Conservation (phyloP, 805 yeast genomes). For the Helenozyma baotianmanensis region DNA sequence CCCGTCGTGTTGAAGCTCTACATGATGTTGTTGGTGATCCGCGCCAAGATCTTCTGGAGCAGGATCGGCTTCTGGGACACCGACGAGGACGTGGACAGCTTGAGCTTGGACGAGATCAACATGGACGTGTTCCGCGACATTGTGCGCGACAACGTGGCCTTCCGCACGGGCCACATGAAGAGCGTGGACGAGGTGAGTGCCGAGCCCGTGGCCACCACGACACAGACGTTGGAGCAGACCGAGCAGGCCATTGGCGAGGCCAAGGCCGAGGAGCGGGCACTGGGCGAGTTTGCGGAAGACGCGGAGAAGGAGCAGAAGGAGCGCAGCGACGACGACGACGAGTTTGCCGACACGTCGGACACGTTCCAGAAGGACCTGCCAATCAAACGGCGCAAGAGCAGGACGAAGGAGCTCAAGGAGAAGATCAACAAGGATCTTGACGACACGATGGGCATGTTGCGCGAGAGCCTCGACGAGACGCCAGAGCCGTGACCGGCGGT, state of each 20-base stretch:
- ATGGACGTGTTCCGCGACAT: constrained; percentile 8
- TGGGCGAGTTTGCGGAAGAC: background rate
- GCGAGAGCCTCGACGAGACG: constrained; percentile 30
- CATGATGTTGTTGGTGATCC: constrained; percentile 46
- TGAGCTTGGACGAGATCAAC: constrained; percentile 12
- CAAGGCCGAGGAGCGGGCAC: constrained; percentile 1
- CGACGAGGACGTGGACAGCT: constrained; percentile 29
- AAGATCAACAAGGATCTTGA: constrained; percentile 33
- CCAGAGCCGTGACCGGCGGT: no score
- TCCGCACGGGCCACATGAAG: constrained; percentile 1
- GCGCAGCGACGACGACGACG: constrained; percentile 7
- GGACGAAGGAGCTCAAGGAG: constrained; percentile 29
- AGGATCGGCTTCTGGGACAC: constrained; percentile 76
- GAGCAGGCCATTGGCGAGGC: constrained; percentile 2
- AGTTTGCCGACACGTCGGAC: constrained; percentile 18
- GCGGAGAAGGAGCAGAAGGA: constrained; percentile 1
- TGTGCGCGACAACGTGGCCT: constrained; percentile 14
- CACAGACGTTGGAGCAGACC: background rate
- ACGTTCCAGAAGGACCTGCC: constrained; percentile 5
- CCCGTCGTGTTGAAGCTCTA: constrained; percentile 46
- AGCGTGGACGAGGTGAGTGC: background rate
- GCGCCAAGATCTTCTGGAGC: constrained; percentile 79
- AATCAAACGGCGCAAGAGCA: constrained; percentile 25
- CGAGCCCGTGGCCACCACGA: background rate
- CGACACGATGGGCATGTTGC: constrained; percentile 35